Evolutionary conservation across 192 early-diverging fungal genomes (phyloP), one percentile per base, ranked within the genome.

Genomic region (Dimargaris cristalligena): DNA sequence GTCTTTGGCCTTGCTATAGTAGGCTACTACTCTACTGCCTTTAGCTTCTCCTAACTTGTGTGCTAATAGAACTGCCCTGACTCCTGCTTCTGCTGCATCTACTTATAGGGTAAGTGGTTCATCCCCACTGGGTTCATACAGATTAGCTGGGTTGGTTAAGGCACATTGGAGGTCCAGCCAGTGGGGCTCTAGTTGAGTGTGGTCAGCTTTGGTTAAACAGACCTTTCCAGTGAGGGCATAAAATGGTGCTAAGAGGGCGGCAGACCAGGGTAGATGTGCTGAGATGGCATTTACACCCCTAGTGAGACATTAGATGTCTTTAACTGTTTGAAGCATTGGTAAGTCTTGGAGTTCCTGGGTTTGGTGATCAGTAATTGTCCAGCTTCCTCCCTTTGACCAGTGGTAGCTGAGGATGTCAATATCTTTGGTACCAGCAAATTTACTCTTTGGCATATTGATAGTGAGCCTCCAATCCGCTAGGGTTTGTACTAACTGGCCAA

Each of bases 11-110:
- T 34, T 65, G 58, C 0, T 44, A 52, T 65, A 69, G 31, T 50
- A 69, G 2, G 61, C 63, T 0, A 65, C 63, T 10, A 41, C 38
- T 16, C 16, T 41, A 25, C 60, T 25, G 29, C 65, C 60, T 0
- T 62, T 29, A 0, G 51, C 34, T 2, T 60, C 50, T 29, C 62
- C 59, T 0, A 49, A 33, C n/a, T 23, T 3, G 23, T 69, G 60
- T 0, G 60, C 63, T 1, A 69, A 34, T 14, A 65, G 48, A 8
- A 69, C 61, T 2, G 60, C 60, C 14, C 67, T 61, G 0, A 65
- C 32, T 0, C 67, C 63, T 0, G 61, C 56, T 13, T 47, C 20
- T 0, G 67, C 57, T 0, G 67, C 58, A 29, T 69, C 67, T 0
- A 48, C 50, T 20, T 57, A 50, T 1, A 69, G 31, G 0, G 47